A percentile compares a stretch with the other conserved stretches of the same genome.
These are phyloP conservation scores for Triangularia verruculosa DNA, from an alignment of 2,329 filamentous ascomycete species.

Conservation along the genomic window DNA sequence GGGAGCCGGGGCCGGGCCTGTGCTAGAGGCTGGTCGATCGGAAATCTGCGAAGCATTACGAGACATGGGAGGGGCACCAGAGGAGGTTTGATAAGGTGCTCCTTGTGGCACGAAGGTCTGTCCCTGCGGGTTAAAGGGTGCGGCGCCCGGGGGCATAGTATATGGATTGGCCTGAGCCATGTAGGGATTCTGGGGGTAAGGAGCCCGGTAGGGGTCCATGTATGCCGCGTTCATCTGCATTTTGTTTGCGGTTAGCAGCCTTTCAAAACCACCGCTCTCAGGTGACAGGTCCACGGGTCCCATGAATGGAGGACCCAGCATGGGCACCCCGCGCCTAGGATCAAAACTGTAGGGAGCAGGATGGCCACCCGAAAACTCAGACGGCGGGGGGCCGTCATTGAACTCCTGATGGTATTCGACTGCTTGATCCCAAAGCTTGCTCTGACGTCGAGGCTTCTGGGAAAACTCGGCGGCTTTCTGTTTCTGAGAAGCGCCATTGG, in stretches of 20 bases:
- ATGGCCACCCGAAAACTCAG: constrained; percentile 26
- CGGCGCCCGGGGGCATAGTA: constrained; percentile 43
- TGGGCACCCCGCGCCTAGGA: constrained; percentile 30
- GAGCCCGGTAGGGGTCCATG: constrained; percentile 35
- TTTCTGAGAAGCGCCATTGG: constrained; percentile 38
- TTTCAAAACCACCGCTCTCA: constrained; percentile 67
- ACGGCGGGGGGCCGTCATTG: constrained; percentile 25
- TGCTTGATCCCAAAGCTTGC: constrained; percentile 43
- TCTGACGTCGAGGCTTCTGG: constrained; percentile 41
- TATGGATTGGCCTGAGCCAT: constrained; percentile 31
- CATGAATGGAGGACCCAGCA: constrained; percentile 30
- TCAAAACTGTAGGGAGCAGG: constrained; percentile 28
- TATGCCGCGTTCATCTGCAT: constrained; percentile 54
- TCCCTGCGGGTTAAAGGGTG: constrained; percentile 49
- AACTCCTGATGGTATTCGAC: constrained; percentile 25
- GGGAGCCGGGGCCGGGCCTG: constrained; percentile 58
- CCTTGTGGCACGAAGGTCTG: constrained; percentile 44
- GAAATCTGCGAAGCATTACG: constrained; percentile 78
- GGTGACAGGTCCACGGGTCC: constrained; percentile 61
- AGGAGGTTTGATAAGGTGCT: constrained; percentile 32
- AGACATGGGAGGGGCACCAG: constrained; percentile 70
- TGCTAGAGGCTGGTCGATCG: constrained; percentile 63
- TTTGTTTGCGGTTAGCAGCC: constrained; percentile 63
- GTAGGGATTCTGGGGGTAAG: constrained; percentile 20
- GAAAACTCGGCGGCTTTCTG: constrained; percentile 33